Evolutionary conservation across 148 eudicot species (phyloP).

Genomic region (Camellia lanceoleosa): DNA sequence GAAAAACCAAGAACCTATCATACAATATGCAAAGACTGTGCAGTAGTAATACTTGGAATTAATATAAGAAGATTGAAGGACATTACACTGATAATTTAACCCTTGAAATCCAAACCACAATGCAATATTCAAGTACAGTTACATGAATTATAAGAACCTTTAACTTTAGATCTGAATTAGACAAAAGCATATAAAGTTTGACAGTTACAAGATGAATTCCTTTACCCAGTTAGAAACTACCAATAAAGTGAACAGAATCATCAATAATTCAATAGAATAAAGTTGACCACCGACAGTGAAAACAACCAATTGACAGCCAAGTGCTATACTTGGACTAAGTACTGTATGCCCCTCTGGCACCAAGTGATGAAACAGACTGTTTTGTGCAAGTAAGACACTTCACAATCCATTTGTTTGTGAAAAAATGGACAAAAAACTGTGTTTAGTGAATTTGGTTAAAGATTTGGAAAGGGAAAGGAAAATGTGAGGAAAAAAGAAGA

Average conservation of each 20-base stretch:
- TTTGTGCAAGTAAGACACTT: no score
- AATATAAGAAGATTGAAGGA: not conserved
- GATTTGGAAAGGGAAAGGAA: no score
- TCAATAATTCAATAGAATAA: not conserved
- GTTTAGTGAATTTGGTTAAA: no score
- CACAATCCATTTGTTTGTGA: no score
- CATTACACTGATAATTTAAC: not conserved
- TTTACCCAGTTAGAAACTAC: not conserved
- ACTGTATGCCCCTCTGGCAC: not conserved
- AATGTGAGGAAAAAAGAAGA: no score
- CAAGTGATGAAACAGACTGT: no score
- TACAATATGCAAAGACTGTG: not conserved
- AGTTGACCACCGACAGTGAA: not conserved
- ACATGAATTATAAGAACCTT: not conserved
- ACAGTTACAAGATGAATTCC: not conserved
- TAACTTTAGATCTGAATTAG: not conserved
- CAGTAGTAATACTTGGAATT: not conserved
- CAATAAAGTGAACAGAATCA: not conserved
- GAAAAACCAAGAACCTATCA: conserved; percentile 4
- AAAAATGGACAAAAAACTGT: no score
- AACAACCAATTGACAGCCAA: not conserved
- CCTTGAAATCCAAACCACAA: not conserved
- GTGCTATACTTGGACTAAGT: not conserved
- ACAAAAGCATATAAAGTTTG: not conserved
- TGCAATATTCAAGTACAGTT: not conserved